Conservation (phyloP, 306 rosid genomes). For the Ammopiptanthus mongolicus region DNA sequence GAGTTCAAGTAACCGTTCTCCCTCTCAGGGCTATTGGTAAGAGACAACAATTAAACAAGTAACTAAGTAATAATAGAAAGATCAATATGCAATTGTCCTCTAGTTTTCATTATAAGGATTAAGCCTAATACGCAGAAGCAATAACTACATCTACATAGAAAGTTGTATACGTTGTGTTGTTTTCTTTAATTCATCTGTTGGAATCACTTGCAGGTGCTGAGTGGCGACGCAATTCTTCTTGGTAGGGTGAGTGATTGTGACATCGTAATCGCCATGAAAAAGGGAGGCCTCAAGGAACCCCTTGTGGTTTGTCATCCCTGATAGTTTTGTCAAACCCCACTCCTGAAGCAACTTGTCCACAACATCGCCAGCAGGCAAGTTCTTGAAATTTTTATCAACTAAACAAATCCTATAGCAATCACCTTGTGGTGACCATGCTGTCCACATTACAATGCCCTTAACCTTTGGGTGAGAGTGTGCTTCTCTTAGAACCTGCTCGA, state of each 20-base stretch:
- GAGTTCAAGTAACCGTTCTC: too few species aligned
- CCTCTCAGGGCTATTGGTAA: too few species aligned
- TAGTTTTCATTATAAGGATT: too few species aligned
- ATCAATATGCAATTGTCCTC: too few species aligned
- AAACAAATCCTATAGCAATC: slow-evolving; percentile 51
- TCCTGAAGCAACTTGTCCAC: slow-evolving; percentile 60
- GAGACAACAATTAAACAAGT: too few species aligned
- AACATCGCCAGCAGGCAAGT: slow-evolving; percentile 61
- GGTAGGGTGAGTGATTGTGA: not conserved
- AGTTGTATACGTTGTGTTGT: not conserved
- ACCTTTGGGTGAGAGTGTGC: slow-evolving; percentile 56
- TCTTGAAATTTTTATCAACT: slow-evolving; percentile 54
- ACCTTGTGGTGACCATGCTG: slow-evolving; percentile 43
- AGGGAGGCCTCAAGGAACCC: not conserved
- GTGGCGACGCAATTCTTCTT: not conserved
- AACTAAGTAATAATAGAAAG: too few species aligned
- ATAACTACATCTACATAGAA: not conserved
- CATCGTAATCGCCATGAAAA: not conserved
- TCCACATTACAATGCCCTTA: slow-evolving; percentile 62
- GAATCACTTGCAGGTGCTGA: not conserved
- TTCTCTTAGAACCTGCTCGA: slow-evolving; percentile 64
- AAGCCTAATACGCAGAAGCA: not conserved
- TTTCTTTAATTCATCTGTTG: not conserved
- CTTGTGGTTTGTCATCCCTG: slow-evolving; percentile 7
- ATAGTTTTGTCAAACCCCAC: slow-evolving; percentile 34